Evolutionary conservation across 495 filamentous ascomycete genomes (phyloP), one percentile per base, ranked within the genome.

Genomic region (Aspergillus ostianus): DNA sequence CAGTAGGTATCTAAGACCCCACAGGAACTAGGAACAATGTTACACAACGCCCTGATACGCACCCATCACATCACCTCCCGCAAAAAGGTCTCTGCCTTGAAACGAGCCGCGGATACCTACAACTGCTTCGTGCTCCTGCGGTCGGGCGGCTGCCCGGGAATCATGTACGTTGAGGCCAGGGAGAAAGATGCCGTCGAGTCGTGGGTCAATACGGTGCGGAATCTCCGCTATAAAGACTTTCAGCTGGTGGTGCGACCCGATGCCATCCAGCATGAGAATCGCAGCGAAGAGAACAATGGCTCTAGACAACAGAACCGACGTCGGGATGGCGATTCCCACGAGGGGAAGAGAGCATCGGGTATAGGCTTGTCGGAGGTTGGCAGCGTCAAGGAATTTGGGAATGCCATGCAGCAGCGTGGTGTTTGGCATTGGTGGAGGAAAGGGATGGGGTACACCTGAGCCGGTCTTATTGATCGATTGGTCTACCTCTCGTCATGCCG

Each of bases 21-120:
- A 23, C 13, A 2, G 4, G 21, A 49, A 29, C 21, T n/a, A 46
- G 21, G 29, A 36, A 55, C 26, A 60, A 72, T 71, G 69, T 60
- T 65, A 47, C 84, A 77, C 64, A 80, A 85, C 60, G 84, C 88
- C 23, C 73, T 92, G 51, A 90, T 92, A 41, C 81, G 87, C 45
- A 92, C 89, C 5, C 89, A 92, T 68, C 89, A 92, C 73, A 92
- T 92, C 70, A 91, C 88, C 26, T 91, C 88, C 10, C 88, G 89
- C 50, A 90, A 90, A 58, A 92, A 92, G 68, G 82, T 92, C 18
- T 79, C 82, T 12, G 79, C 80, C 13, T 76, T 92, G 20, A 84
- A 83, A 64, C 83, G 85, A 54, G 85, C 87, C 4, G 85, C 89
- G 3, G 73, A 80, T 45, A 71, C 78, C 15, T 71, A 80, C 62